Evolutionary conservation across 169 alveolate genomes (phyloP).

Genomic region (Amoebophrya sp.): DNA sequence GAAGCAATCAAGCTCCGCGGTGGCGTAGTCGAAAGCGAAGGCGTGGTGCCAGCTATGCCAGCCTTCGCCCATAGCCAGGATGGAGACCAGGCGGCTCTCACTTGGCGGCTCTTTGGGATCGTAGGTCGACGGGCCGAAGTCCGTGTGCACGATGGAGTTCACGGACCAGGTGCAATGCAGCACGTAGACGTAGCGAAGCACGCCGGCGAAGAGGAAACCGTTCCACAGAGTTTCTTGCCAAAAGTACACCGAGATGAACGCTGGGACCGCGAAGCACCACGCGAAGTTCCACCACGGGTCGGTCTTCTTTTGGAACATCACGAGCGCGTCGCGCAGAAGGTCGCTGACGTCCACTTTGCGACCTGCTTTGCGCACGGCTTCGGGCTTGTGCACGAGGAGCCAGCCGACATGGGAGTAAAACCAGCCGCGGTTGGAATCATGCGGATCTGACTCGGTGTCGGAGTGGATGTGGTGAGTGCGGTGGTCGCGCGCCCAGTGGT

Average conservation of each 20-base stretch:
- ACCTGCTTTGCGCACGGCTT: constrained; percentile 44
- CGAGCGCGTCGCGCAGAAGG: constrained; percentile 46
- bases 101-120: constrained; percentile 44
- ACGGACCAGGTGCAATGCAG: constrained; percentile 34
- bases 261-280: constrained; percentile 64
- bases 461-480: constrained; percentile 69
- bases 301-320: constrained; percentile 42
- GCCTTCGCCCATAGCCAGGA: constrained; percentile 74
- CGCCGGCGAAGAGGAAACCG: constrained; percentile 36
- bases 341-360: background rate
- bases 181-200: constrained; percentile 32
- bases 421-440: constrained; percentile 65
- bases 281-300: constrained; percentile 67
- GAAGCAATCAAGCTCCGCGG: constrained; percentile 58
- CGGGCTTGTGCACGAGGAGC: constrained; percentile 60
- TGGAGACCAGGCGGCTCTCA: constrained; percentile 56
- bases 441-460: constrained; percentile 71
- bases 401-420: constrained; percentile 74
- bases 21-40: constrained; percentile 70
- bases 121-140: constrained; percentile 42
- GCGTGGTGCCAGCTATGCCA: constrained; percentile 78
- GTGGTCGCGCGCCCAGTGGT: constrained; percentile 69
- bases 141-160: constrained; percentile 34
- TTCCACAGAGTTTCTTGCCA: constrained; percentile 32
- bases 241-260: constrained; percentile 31